Percentiles rank a stretch among this genome's conserved stretches.
These are phyloP conservation scores for Naganishia randhawae DNA, from an alignment of 768 basidiomycete species.

Conservation along the genomic window DNA sequence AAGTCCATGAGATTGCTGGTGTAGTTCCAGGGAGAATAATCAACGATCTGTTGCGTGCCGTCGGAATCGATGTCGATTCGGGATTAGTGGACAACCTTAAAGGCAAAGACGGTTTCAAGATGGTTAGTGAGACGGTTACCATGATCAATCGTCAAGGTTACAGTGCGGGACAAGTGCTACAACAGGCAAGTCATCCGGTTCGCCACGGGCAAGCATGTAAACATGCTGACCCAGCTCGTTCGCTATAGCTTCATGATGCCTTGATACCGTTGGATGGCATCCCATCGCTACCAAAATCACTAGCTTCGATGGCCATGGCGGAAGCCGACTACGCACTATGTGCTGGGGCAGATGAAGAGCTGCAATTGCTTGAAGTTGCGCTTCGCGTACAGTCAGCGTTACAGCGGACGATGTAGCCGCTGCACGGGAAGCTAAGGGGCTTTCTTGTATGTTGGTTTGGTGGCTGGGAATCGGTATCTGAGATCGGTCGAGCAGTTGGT, in stretches of 20 bases:
- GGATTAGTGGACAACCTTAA: constrained; percentile 39
- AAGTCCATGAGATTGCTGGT: constrained; percentile 90
- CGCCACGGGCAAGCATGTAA: background rate
- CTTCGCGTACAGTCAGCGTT: constrained; percentile 65
- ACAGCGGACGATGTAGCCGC: constrained; percentile 16
- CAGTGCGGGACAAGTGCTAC: constrained; percentile 80
- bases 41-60: constrained; percentile 61
- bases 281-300: constrained; percentile 72
- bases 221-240: background rate
- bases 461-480: too few species aligned
- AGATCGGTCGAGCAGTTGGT: background rate
- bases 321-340: constrained; percentile 94
- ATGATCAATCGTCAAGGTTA: constrained; percentile 80
- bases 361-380: constrained; percentile 89
- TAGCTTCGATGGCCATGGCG: constrained; percentile 76
- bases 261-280: constrained; percentile 78
- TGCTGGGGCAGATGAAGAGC: constrained; percentile 94
- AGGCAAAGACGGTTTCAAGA: constrained; percentile 56
- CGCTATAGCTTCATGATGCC: constrained; percentile 76
- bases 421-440: too few species aligned
- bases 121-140: constrained; percentile 60
- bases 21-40: constrained; percentile 78
- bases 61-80: constrained; percentile 65
- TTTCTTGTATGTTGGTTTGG: background rate
- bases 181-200: constrained; percentile 72